A percentile compares a stretch with the other conserved stretches of the same genome.
Evolutionary conservation across 352 stramenopile genomes (phyloP).

Genomic region (Aphanomyces stellatus): DNA sequence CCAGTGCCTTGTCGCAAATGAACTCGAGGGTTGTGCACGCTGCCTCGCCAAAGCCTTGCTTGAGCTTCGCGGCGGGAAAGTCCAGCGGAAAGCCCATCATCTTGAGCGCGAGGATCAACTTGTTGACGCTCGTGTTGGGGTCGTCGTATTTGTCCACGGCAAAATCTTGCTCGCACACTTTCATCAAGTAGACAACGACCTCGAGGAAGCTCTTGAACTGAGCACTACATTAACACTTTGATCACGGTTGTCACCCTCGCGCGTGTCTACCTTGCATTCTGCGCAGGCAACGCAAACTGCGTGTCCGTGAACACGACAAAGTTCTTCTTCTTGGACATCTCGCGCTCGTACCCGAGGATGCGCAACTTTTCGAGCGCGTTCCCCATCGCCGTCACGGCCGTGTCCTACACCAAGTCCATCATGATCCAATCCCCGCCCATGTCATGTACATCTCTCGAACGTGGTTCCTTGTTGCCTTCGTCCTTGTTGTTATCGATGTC

Average conservation of each 20-base stretch:
- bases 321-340: conserved; percentile 67
- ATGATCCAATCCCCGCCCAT: neutral
- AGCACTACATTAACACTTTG: conserved; percentile 25
- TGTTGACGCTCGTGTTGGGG: conserved; percentile 80
- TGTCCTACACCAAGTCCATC: conserved; percentile 31
- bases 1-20: conserved; percentile 70
- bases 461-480: conserved; percentile 15
- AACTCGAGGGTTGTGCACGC: conserved; percentile 68
- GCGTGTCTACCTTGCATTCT: conserved; percentile 44
- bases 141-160: conserved; percentile 84
- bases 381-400: conserved; percentile 71
- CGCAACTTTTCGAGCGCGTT: conserved; percentile 79
- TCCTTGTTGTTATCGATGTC: conserved; percentile 17
- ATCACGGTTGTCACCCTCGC: no score
- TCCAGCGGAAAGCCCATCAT: conserved; percentile 73
- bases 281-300: conserved; percentile 53
- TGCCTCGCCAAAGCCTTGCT: conserved; percentile 66
- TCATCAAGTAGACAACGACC: conserved; percentile 62
- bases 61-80: conserved; percentile 69
- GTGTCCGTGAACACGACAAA: conserved; percentile 59
- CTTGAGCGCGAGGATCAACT: conserved; percentile 77
- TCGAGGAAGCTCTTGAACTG: conserved; percentile 79
- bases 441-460: neutral
- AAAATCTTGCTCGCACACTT: conserved; percentile 69
- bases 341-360: conserved; percentile 67